Percentiles rank a stretch among this genome's conserved stretches.
Evolutionary conservation across 768 basidiomycete genomes (phyloP).

Genomic region (Pleurotus eryngii): DNA sequence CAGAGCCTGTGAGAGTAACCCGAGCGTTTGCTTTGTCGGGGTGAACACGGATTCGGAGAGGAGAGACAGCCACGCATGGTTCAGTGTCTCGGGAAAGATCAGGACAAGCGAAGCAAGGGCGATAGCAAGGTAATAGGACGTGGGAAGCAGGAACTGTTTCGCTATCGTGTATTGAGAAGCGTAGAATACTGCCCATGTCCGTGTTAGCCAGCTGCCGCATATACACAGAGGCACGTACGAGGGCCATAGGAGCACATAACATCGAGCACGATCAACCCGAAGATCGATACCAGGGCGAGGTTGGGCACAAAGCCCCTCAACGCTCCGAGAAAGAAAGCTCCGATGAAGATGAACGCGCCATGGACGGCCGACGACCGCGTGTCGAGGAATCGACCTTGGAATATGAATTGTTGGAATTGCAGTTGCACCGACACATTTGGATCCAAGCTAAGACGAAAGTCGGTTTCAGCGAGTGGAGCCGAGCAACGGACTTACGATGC

Average conservation of each 20-base stretch:
- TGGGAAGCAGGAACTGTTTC: conserved; percentile 36
- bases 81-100: conserved; percentile 42
- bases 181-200: conserved; percentile 29
- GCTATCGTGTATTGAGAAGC: conserved; percentile 36
- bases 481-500: conserved; percentile 27
- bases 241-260: conserved; percentile 30
- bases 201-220: not conserved
- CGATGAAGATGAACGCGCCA: conserved; percentile 41
- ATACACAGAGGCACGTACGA: conserved; percentile 1
- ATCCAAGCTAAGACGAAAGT: conserved; percentile 16
- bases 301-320: conserved; percentile 38
- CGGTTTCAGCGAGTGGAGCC: not conserved
- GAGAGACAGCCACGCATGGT: conserved; percentile 20
- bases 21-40: conserved; percentile 29
- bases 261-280: conserved; percentile 42
- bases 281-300: conserved; percentile 36
- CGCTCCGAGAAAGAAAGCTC: conserved; percentile 35
- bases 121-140: conserved; percentile 36
- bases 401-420: conserved; percentile 31
- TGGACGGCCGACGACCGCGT: conserved; percentile 40
- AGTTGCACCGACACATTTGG: conserved; percentile 8
- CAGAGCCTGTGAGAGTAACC: conserved; percentile 31
- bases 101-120: conserved; percentile 34
- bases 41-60: not conserved
- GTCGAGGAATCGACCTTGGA: conserved; percentile 40